Conservation (phyloP, 1,284 basidiomycete genomes). For the Marasmius tenuissimus region DNA sequence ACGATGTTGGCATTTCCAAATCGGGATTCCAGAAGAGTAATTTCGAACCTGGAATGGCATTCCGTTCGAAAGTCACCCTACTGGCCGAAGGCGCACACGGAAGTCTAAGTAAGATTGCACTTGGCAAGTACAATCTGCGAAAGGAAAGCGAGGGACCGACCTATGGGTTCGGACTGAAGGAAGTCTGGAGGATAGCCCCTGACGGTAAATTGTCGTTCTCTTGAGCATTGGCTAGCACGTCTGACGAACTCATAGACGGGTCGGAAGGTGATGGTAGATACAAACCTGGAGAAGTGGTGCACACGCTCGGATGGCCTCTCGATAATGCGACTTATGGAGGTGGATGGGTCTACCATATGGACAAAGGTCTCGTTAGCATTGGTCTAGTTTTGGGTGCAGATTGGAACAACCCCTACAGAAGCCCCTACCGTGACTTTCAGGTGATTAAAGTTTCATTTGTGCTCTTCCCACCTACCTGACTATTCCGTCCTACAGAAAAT, state of each 20-base stretch:
- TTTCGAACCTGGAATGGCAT: slow-evolving; percentile 98
- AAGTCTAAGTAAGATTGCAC: slow-evolving; percentile 82
- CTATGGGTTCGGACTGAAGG: slow-evolving; percentile 96
- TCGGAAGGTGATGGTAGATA: slow-evolving; percentile 34
- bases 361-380: slow-evolving; percentile 86
- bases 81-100: slow-evolving; percentile 97
- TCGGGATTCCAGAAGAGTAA: slow-evolving; percentile 79
- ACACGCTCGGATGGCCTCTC: slow-evolving; percentile 95
- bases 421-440: slow-evolving; percentile 93
- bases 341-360: slow-evolving; percentile 96
- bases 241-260: slow-evolving; percentile 6
- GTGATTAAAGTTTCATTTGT: slow-evolving; percentile 37
- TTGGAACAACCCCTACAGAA: slow-evolving; percentile 93
- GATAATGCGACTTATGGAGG: slow-evolving; percentile 90
- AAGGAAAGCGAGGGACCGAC: slow-evolving; percentile 89
- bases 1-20: slow-evolving; percentile 92
- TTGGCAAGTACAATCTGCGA: slow-evolving; percentile 79
- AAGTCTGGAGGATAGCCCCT: slow-evolving; percentile 88
- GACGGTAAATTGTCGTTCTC: slow-evolving; percentile 16
- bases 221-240: neutral
- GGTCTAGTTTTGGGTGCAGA: slow-evolving; percentile 95
- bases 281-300: slow-evolving; percentile 84
- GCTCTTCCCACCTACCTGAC: slow-evolving; percentile 7
- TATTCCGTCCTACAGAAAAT: slow-evolving; percentile 63
- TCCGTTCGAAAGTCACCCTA: slow-evolving; percentile 92